Percentiles rank a stretch among this genome's conserved stretches.
Conservation (phyloP, 176 grass and related monocot species). For the Thinopyrum elongatum region DNA sequence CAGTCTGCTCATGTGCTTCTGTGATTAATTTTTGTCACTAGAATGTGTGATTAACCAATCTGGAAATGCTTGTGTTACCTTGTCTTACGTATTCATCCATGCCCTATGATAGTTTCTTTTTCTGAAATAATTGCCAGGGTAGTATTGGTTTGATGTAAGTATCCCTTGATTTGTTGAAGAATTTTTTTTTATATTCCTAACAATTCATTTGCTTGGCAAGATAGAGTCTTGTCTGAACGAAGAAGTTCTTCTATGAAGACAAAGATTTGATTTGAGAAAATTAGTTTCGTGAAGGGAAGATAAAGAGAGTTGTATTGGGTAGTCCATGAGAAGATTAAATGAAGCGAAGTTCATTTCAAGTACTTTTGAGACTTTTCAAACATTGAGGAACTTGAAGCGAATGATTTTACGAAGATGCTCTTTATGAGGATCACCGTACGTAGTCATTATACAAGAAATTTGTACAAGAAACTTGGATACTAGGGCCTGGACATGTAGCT, state of each 20-base stretch:
- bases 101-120: slow-evolving; percentile 22
- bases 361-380: slow-evolving; percentile 55
- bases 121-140: slow-evolving; percentile 47
- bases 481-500: slow-evolving; percentile 56
- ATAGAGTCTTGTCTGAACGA: slow-evolving; percentile 69
- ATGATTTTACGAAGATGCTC: slow-evolving; percentile 60
- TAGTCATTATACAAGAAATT: slow-evolving; percentile 44
- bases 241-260: slow-evolving; percentile 77
- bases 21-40: neutral
- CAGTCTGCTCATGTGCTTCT: neutral
- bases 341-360: slow-evolving; percentile 68
- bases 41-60: neutral
- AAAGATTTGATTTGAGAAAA: slow-evolving; percentile 70
- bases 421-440: slow-evolving; percentile 43
- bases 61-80: neutral
- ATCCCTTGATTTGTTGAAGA: slow-evolving; percentile 51
- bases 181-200: slow-evolving; percentile 52
- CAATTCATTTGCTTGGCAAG: slow-evolving; percentile 69
- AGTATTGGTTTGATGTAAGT: slow-evolving; percentile 64
- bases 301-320: slow-evolving; percentile 43
- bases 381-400: slow-evolving; percentile 57
- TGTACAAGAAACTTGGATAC: slow-evolving; percentile 51
- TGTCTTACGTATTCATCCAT: slow-evolving; percentile 4
- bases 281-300: slow-evolving; percentile 76
- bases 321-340: slow-evolving; percentile 82